Evolutionary conservation across 2,329 filamentous ascomycete genomes (phyloP).

Genomic region (Aspergillus hortae): DNA sequence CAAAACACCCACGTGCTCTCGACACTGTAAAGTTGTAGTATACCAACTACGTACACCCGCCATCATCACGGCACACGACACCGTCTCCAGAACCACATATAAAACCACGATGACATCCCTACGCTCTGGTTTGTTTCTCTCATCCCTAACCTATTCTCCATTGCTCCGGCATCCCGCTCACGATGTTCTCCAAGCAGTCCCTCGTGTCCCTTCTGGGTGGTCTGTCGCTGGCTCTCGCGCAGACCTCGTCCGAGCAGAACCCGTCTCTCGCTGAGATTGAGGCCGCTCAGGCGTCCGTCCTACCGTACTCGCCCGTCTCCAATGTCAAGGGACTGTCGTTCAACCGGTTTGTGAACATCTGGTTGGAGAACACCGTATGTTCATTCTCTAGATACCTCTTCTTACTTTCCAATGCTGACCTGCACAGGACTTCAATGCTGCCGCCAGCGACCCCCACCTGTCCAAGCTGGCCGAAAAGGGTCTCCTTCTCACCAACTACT

Average conservation of each 20-base stretch:
- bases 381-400: neutral
- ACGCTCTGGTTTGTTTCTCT: neutral
- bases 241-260: conserved; percentile 22
- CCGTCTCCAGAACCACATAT: neutral
- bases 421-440: conserved; percentile 55
- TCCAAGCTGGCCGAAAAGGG: conserved; percentile 43
- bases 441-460: conserved; percentile 53
- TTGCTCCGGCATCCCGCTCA: neutral
- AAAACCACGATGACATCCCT: neutral
- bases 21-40: too few species aligned
- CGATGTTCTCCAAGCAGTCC: conserved; percentile 18
- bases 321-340: conserved; percentile 68
- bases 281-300: conserved; percentile 51
- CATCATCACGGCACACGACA: too few species aligned
- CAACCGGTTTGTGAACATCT: conserved; percentile 68
- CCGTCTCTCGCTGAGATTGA: conserved; percentile 25
- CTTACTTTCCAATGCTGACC: neutral
- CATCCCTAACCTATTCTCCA: neutral
- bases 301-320: conserved; percentile 58
- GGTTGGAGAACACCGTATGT: conserved; percentile 69
- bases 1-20: too few species aligned
- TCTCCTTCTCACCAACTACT: conserved; percentile 58
- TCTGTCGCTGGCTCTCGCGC: conserved; percentile 15
- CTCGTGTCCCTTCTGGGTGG: conserved; percentile 21
- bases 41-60: too few species aligned